phyloP scores from a whole-genome alignment of 1,284 basidiomycete species.

The Apiotrichum montevideense region DNA sequence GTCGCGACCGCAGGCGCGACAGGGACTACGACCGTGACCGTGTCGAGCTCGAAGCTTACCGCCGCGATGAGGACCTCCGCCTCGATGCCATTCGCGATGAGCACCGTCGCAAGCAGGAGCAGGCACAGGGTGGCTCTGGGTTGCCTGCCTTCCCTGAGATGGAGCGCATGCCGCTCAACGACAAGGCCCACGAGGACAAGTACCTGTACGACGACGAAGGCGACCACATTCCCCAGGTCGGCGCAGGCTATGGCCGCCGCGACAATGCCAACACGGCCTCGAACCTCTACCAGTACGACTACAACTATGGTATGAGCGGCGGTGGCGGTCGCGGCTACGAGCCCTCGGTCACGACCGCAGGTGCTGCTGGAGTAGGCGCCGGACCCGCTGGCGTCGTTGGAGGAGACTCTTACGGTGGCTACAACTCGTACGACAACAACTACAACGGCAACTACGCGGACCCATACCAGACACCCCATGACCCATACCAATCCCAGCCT shows the following conservation, averaged over 20 bases:
- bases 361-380: conserved; percentile 11
- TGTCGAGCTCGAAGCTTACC: conserved; percentile 22
- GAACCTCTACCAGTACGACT: conserved; percentile 7
- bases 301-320: conserved; percentile 10
- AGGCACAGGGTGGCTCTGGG: conserved; percentile 24
- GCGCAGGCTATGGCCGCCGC: conserved; percentile 25
- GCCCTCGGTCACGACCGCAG: conserved; percentile 5
- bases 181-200: conserved; percentile 29
- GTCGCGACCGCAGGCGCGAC: conserved; percentile 16
- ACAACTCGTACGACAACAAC: background rate
- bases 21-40: conserved; percentile 21
- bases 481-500: conserved; percentile 14
- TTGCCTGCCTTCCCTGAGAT: conserved; percentile 35
- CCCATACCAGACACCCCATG: conserved; percentile 13
- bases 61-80: conserved; percentile 23
- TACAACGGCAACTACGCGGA: conserved; percentile 13
- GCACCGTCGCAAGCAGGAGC: conserved; percentile 29
- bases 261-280: background rate
- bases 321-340: conserved; percentile 4
- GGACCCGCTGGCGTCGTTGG: conserved; percentile 31
- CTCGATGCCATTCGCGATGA: conserved; percentile 38
- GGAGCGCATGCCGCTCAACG: conserved; percentile 31
- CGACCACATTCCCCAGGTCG: conserved; percentile 22
- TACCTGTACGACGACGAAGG: conserved; percentile 31
- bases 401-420: conserved; percentile 12